phyloP scores from a whole-genome alignment of 805 yeast genomes.

The Kurtzmaniella fragi region DNA sequence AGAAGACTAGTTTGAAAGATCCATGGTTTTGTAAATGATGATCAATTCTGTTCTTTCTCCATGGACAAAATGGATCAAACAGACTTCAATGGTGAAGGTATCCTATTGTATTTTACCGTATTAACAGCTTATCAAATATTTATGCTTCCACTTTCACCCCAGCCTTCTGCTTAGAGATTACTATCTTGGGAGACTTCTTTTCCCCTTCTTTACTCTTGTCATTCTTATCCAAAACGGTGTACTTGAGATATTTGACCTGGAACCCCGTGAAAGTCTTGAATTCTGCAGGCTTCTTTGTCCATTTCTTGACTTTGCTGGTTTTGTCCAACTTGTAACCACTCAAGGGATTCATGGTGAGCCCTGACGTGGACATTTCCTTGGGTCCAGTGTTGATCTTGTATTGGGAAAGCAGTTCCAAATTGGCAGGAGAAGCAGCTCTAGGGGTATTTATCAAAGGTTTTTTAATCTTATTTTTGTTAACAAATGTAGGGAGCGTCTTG shows the following conservation, averaged over 20 bases:
- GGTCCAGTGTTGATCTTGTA: slow-evolving; percentile 33
- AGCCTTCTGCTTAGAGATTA: too few species aligned
- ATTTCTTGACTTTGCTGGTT: slow-evolving; percentile 30
- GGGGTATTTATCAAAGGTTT: slow-evolving; percentile 5
- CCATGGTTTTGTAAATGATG: too few species aligned
- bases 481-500: slow-evolving; percentile 29
- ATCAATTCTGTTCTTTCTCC: too few species aligned
- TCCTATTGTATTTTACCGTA: too few species aligned
- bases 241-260: slow-evolving; percentile 23
- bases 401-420: not conserved
- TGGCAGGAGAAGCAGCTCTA: slow-evolving; percentile 8
- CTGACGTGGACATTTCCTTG: slow-evolving; percentile 38
- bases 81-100: too few species aligned
- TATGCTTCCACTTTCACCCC: too few species aligned
- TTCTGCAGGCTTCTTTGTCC: slow-evolving; percentile 29
- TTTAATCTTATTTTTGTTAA: slow-evolving; percentile 21
- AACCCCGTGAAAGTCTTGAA: slow-evolving; percentile 42
- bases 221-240: too few species aligned
- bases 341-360: slow-evolving; percentile 32
- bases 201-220: too few species aligned
- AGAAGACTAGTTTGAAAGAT: too few species aligned
- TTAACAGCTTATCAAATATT: too few species aligned
- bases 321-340: slow-evolving; percentile 25
- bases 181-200: too few species aligned
- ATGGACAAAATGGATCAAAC: too few species aligned